Conservation (phyloP, 202 grass and related monocot species). For the Setaria viridis region DNA sequence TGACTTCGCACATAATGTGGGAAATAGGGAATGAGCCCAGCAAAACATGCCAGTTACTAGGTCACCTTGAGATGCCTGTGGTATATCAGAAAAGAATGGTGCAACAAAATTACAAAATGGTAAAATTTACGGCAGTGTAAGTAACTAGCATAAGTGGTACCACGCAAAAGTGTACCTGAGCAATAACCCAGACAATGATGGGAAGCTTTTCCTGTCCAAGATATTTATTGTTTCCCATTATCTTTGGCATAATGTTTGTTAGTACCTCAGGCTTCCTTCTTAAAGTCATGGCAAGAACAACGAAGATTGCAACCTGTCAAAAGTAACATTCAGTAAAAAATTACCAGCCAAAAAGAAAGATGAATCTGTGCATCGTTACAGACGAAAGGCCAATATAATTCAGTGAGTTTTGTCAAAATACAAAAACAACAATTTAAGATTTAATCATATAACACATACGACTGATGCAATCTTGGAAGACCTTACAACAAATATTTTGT, state of each 20-base stretch:
- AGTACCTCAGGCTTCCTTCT: slow-evolving; percentile 86
- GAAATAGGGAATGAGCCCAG: slow-evolving; percentile 96
- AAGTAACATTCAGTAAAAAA: slow-evolving; percentile 17
- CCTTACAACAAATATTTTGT: neutral
- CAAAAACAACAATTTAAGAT: slow-evolving; percentile 13
- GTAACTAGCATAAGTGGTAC: slow-evolving; percentile 3
- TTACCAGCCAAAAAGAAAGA: neutral
- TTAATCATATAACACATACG: slow-evolving; percentile 18
- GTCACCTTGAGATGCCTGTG: slow-evolving; percentile 92
- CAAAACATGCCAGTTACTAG: slow-evolving; percentile 75
- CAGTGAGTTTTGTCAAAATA: neutral
- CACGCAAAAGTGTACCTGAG: slow-evolving; percentile 64
- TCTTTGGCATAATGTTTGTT: slow-evolving; percentile 61
- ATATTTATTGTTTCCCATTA: slow-evolving; percentile 86
- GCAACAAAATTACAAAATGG: slow-evolving; percentile 16
- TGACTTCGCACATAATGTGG: slow-evolving; percentile 77
- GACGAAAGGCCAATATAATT: slow-evolving; percentile 5
- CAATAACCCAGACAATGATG: slow-evolving; percentile 84
- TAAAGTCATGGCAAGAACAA: slow-evolving; percentile 87
- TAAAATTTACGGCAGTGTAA: neutral
- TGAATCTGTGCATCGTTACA: slow-evolving; percentile 21
- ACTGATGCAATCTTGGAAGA: neutral
- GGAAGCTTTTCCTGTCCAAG: slow-evolving; percentile 92
- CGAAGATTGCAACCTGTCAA: slow-evolving; percentile 92
- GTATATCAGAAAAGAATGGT: slow-evolving; percentile 29